phyloP scores from a whole-genome alignment of 768 basidiomycete genomes.

The Candolleomyces efflorescens region DNA sequence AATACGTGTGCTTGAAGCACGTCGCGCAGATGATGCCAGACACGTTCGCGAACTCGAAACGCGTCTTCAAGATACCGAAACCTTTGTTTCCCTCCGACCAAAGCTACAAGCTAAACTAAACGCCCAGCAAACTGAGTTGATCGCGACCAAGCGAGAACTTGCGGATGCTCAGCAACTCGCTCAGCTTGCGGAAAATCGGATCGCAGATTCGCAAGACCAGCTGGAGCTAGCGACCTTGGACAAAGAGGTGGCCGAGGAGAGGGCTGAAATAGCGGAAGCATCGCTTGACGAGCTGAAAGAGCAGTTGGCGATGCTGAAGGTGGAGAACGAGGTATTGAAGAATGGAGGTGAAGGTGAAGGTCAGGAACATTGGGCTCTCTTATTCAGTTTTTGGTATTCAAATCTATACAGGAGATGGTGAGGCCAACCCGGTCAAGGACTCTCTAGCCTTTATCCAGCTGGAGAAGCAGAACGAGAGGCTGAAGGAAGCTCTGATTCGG shows the following conservation, averaged over 20 bases:
- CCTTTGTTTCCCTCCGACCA: conserved; percentile 78
- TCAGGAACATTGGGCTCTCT: conserved; percentile 15
- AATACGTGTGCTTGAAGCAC: conserved; percentile 79
- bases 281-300: conserved; percentile 82
- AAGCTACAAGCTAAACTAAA: conserved; percentile 89
- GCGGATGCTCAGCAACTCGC: conserved; percentile 75
- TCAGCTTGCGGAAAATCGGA: conserved; percentile 61
- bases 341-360: conserved; percentile 49
- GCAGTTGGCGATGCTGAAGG: conserved; percentile 69
- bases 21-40: conserved; percentile 82
- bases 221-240: conserved; percentile 94
- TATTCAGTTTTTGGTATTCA: conserved; percentile 10
- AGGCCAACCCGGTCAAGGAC: conserved; percentile 40
- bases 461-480: conserved; percentile 92
- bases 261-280: conserved; percentile 71
- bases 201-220: conserved; percentile 82
- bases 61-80: conserved; percentile 79
- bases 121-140: conserved; percentile 75
- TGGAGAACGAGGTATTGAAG: conserved; percentile 78
- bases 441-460: conserved; percentile 78
- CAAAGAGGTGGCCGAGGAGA: conserved; percentile 95
- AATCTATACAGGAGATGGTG: conserved; percentile 13
- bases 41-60: conserved; percentile 81
- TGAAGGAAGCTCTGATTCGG: conserved; percentile 93
- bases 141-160: conserved; percentile 67